Base-by-base conservation (phyloP, 768 basidiomycete species). In the Crepidotus variabilis region DNA sequence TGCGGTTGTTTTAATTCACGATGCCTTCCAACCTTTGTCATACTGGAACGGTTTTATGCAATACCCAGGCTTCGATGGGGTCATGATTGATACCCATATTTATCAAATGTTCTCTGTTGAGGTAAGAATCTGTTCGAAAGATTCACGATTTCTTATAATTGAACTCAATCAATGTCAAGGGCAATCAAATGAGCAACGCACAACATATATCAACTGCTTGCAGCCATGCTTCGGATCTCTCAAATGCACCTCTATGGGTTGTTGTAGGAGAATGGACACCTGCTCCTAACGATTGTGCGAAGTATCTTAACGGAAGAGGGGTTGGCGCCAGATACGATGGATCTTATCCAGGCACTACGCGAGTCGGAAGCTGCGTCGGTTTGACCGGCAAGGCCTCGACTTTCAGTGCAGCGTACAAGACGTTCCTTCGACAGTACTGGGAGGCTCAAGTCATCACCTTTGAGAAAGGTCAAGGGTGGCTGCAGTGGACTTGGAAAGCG, bases 251-350 rank as follows among this genome's bases (percentile, higher is more conserved):
- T 36, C 78, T 94, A 23, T 93, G 91, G 93, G 78, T 83, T 14
- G 76, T 94, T 46, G 91, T 94, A 22, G 93, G 94, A 43, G 94
- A 97, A 73, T 97, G 90, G 86, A 85, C 88, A 1, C 81, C 90
- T 2, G 88, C 88, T 1, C 72, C 79, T 51, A 92, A 82, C 6
- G 92, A 92, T 64, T 91, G 90, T 60, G 86, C 87, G 13, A 86
- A 80, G 64, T 90, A 89, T 68, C 75, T 97, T 48, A 95, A 95
- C 61, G 94, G 94, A 2, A 84, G 91, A 46, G 91, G 90, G 2
- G 61, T 76, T 39, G 87, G 88, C 2, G 77, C 87, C 5, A 75
- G 87, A 43, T 87, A 79, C 60, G 85, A 86, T 56, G 90, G 90
- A 24, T 72, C 82, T 6, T 83, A 71, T 60, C 68, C 79, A 4